Percentiles rank a stretch among this genome's conserved stretches.
Conservation (phyloP, 768 basidiomycete species). For the Panaeolus papilionaceus region DNA sequence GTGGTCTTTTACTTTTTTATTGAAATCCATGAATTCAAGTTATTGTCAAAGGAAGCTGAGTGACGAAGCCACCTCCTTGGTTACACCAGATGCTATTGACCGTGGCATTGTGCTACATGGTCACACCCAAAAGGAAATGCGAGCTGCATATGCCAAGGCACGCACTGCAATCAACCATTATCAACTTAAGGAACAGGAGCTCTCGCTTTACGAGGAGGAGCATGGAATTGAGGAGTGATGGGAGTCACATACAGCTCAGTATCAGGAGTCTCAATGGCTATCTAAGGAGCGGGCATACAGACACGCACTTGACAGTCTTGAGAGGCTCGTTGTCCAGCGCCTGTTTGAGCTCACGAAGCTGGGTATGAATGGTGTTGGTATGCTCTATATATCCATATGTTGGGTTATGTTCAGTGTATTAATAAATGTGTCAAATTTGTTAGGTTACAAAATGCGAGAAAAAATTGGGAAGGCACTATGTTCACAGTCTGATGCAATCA, state of each 20-base stretch:
- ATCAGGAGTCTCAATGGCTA: background rate
- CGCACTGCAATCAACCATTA: background rate
- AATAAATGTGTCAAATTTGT: no score
- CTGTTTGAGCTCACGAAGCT: constrained; percentile 34
- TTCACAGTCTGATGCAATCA: constrained; percentile 27
- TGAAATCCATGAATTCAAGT: no score
- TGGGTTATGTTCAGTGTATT: no score
- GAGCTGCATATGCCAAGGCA: constrained; percentile 3
- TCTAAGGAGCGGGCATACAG: background rate
- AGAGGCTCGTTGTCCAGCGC: constrained; percentile 27
- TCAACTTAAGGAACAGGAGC: background rate
- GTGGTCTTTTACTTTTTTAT: no score
- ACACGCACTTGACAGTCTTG: constrained; percentile 24
- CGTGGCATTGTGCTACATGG: background rate
- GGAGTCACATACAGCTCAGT: background rate
- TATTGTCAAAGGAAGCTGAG: no score
- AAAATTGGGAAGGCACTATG: constrained; percentile 28
- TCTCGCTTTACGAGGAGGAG: background rate
- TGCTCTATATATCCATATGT: background rate
- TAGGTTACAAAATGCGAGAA: constrained; percentile 35
- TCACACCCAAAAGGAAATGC: background rate
- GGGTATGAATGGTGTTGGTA: constrained; percentile 32
- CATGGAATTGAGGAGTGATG: background rate
- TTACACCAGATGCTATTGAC: no score
- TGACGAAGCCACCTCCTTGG: no score